Percentiles rank a stretch among this genome's conserved stretches.
phyloP scores from a whole-genome alignment of 2,329 filamentous ascomycete species.

The Aspergillus udagawae region DNA sequence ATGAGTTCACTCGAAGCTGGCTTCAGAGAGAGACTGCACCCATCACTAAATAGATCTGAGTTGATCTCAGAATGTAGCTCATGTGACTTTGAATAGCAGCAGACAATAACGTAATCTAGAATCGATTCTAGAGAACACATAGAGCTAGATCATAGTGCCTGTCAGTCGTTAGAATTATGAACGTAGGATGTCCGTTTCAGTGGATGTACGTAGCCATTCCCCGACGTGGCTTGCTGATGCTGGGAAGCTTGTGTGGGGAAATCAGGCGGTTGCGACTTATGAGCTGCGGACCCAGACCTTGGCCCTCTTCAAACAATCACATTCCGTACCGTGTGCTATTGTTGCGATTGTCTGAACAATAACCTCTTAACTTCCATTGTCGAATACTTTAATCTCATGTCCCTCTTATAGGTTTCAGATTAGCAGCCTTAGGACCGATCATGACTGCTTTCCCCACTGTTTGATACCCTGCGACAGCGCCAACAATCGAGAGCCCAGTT shows the following conservation, averaged over 20 bases:
- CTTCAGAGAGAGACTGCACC: constrained; percentile 79
- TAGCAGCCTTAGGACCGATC: constrained; percentile 11
- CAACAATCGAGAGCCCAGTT: constrained; percentile 9
- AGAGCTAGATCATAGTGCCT: not conserved
- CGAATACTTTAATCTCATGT: not conserved
- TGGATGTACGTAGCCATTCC: not conserved
- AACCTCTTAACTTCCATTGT: not conserved
- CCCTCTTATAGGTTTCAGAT: not conserved
- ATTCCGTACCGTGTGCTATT: not conserved
- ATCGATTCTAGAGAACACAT: not conserved
- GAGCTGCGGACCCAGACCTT: not conserved
- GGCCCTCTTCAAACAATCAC: not conserved
- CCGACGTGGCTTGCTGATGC: constrained; percentile 12
- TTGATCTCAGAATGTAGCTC: not conserved
- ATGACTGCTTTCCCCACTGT: constrained; percentile 20
- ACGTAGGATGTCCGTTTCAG: not conserved
- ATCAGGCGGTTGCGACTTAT: not conserved
- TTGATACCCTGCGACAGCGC: constrained; percentile 15
- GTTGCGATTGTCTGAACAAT: not conserved
- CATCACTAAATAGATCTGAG: constrained; percentile 40
- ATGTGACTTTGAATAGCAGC: not conserved
- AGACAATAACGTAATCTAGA: not conserved
- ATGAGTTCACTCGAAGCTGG: constrained; percentile 71
- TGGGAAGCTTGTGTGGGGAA: not conserved
- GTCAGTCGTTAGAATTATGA: not conserved